These are phyloP conservation scores for Kitagawia praeruptora DNA, from an alignment of 129 eudicot genomes.

Conservation along the genomic window DNA sequence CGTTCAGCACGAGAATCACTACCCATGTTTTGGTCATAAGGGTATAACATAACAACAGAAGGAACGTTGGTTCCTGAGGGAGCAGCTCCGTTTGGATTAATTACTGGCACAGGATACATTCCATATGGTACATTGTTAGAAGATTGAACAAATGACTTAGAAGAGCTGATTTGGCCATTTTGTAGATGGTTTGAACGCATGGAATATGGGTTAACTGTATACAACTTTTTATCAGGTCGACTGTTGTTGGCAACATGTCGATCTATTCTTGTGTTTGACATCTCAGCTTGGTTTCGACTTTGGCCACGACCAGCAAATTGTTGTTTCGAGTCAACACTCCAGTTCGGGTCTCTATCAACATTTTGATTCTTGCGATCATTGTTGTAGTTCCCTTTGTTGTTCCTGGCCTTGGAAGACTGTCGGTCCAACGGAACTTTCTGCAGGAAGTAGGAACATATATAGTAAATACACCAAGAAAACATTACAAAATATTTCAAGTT, in stretches of 20 bases:
- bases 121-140: constrained; percentile 15
- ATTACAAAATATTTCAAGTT: neutral
- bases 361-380: constrained; percentile 14
- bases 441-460: neutral
- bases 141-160: constrained; percentile 1
- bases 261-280: constrained; percentile 19
- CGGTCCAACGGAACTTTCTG: constrained; percentile 13
- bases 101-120: constrained; percentile 12
- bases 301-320: constrained; percentile 16
- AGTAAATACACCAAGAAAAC: neutral
- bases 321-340: constrained; percentile 15
- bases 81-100: constrained; percentile 13
- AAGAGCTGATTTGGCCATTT: constrained; percentile 12
- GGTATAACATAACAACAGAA: constrained; percentile 14
- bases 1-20: constrained; percentile 12
- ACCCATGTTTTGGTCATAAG: constrained; percentile 17
- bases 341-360: constrained; percentile 19
- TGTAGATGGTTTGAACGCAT: neutral
- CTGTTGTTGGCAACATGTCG: constrained; percentile 3
- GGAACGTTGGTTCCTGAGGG: neutral
- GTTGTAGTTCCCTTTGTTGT: constrained; percentile 13
- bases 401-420: constrained; percentile 11
- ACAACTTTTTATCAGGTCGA: constrained; percentile 6
- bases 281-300: constrained; percentile 17
- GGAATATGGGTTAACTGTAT: neutral